Conservation (phyloP, 805 yeast genomes). For the Lachancea fermentati region DNA sequence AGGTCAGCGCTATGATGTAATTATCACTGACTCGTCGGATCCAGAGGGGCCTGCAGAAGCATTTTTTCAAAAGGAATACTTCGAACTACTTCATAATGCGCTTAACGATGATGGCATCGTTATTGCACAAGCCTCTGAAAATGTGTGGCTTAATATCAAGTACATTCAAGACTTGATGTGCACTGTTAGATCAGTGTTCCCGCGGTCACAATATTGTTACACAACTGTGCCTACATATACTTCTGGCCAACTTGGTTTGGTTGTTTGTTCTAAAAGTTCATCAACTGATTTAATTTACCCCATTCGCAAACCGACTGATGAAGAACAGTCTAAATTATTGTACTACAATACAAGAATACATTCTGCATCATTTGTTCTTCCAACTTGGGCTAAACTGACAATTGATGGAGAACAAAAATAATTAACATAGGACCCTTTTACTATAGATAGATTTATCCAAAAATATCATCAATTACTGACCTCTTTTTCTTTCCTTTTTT, state of each 20-base stretch:
- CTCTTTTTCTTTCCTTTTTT: conserved; percentile 43
- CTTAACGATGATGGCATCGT: conserved; percentile 61
- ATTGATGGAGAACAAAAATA: conserved; percentile 7
- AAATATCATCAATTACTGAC: conserved; percentile 53
- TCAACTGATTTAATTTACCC: conserved; percentile 46
- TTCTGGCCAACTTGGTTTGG: conserved; percentile 78
- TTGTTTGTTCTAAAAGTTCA: conserved; percentile 60
- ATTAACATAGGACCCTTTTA: neutral
- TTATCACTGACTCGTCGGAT: conserved; percentile 88
- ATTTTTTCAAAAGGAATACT: conserved; percentile 74
- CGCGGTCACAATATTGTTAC: conserved; percentile 59
- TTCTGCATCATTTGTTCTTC: conserved; percentile 67
- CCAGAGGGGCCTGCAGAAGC: conserved; percentile 96
- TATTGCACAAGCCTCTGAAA: conserved; percentile 74
- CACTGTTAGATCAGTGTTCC: conserved; percentile 51
- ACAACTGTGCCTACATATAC: conserved; percentile 86
- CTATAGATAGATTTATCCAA: neutral
- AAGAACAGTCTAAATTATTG: conserved; percentile 46
- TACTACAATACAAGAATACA: conserved; percentile 69
- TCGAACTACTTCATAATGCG: conserved; percentile 58
- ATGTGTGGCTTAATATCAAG: conserved; percentile 64
- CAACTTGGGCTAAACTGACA: conserved; percentile 63
- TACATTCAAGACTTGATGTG: conserved; percentile 43
- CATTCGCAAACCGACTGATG: conserved; percentile 39
- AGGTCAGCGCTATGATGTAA: conserved; percentile 61